These are phyloP conservation scores for Pleurotus tuoliensis DNA, from an alignment of 768 basidiomycete genomes.

Conservation along the genomic window DNA sequence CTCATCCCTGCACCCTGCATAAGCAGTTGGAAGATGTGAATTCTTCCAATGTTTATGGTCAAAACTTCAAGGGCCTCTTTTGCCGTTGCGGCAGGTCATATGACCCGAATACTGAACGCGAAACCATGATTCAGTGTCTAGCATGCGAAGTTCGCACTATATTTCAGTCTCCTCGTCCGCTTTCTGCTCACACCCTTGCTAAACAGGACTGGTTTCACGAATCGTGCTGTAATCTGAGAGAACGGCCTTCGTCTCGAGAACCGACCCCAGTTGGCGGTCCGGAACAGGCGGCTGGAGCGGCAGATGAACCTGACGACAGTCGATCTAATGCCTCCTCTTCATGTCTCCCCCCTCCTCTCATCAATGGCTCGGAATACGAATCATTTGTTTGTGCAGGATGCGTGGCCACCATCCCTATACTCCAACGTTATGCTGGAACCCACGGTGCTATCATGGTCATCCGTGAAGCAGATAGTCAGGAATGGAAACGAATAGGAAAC, in stretches of 20 bases:
- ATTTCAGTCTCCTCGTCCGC: constrained; percentile 8
- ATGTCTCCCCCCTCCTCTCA: constrained; percentile 62
- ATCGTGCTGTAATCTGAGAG: constrained; percentile 79
- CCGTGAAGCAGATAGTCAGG: constrained; percentile 36
- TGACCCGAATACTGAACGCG: constrained; percentile 66
- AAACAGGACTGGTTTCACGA: constrained; percentile 90
- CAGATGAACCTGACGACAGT: constrained; percentile 41
- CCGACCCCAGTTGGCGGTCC: constrained; percentile 27
- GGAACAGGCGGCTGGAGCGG: constrained; percentile 14
- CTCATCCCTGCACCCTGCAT: constrained; percentile 65
- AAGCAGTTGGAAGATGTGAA: constrained; percentile 51
- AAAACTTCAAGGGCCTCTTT: constrained; percentile 69
- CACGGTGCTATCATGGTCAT: constrained; percentile 64
- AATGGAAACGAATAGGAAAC: constrained; percentile 53
- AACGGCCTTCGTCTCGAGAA: constrained; percentile 51
- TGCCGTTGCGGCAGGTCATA: constrained; percentile 75
- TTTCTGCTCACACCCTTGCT: constrained; percentile 4
- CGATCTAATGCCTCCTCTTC: constrained; percentile 62
- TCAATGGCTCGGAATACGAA: constrained; percentile 70
- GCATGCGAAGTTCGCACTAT: constrained; percentile 66
- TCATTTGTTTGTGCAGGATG: constrained; percentile 70
- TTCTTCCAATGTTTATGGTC: constrained; percentile 58
- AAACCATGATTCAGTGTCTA: constrained; percentile 89
- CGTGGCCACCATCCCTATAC: constrained; percentile 47
- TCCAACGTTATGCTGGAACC: constrained; percentile 66